A percentile compares a stretch with the other conserved stretches of the same genome.
Evolutionary conservation across 2,329 filamentous ascomycete species (phyloP).

Genomic region (Microcera coccophila): DNA sequence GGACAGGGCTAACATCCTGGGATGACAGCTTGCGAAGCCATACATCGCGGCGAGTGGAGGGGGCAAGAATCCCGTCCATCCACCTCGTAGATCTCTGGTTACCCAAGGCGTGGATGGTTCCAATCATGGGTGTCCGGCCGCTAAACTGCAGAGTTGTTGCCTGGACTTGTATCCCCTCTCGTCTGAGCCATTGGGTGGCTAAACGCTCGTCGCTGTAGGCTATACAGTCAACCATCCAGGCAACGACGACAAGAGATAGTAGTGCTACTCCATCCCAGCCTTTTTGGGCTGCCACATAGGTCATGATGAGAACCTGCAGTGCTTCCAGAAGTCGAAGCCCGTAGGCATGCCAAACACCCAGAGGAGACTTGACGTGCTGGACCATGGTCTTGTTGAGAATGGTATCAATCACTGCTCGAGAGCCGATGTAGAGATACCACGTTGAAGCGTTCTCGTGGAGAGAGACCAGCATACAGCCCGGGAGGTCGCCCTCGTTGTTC

Average conservation of each 20-base stretch:
- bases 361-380: background rate
- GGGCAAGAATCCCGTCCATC: background rate
- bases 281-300: background rate
- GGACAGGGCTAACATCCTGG: background rate
- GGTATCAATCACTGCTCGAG: conserved; percentile 24
- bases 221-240: background rate
- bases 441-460: conserved; percentile 24
- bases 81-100: background rate
- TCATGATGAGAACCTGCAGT: background rate
- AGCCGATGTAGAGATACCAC: conserved; percentile 26
- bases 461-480: conserved; percentile 26
- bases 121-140: background rate
- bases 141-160: background rate
- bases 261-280: background rate
- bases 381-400: conserved; percentile 30
- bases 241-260: background rate
- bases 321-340: background rate
- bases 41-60: background rate
- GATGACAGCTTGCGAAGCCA: background rate
- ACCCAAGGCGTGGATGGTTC: background rate
- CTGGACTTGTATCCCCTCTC: background rate
- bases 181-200: background rate
- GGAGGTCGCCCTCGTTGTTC: conserved; percentile 25
- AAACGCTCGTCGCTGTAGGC: background rate
- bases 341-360: background rate